Evolutionary conservation across 2,329 filamentous ascomycete genomes (phyloP).

Genomic region (Beauveria scarabaeidicola): DNA sequence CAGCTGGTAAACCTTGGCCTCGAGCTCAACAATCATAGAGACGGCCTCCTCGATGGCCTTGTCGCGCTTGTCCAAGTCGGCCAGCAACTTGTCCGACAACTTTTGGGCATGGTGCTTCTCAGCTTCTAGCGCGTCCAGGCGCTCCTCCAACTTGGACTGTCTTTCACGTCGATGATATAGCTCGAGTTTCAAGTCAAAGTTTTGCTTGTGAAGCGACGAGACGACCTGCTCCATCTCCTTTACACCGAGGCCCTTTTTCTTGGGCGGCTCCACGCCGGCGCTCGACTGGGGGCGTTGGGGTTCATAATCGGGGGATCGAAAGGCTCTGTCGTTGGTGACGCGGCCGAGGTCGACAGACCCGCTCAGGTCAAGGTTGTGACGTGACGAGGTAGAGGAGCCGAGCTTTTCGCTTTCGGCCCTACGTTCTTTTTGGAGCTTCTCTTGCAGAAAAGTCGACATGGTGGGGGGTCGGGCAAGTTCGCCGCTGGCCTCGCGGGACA

Average conservation of each 20-base stretch:
- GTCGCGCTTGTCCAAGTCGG: slow-evolving; percentile 59
- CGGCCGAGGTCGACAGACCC: slow-evolving; percentile 30
- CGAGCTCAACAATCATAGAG: slow-evolving; percentile 57
- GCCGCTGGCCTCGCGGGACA: slow-evolving; percentile 34
- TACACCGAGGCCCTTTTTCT: slow-evolving; percentile 49
- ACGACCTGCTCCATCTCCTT: slow-evolving; percentile 64
- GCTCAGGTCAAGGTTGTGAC: slow-evolving; percentile 29
- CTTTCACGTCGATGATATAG: slow-evolving; percentile 60
- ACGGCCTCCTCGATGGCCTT: slow-evolving; percentile 64
- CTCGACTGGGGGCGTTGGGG: slow-evolving; percentile 36
- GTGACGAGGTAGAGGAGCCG: slow-evolving; percentile 23
- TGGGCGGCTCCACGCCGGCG: slow-evolving; percentile 29
- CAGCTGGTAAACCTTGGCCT: slow-evolving; percentile 49
- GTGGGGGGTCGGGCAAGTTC: slow-evolving; percentile 33
- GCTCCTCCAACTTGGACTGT: slow-evolving; percentile 50
- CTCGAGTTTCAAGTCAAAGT: slow-evolving; percentile 69
- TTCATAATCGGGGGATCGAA: slow-evolving; percentile 25
- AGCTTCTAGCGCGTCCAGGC: slow-evolving; percentile 44
- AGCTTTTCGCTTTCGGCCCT: slow-evolving; percentile 38
- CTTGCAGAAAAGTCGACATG: slow-evolving; percentile 45
- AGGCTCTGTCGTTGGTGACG: slow-evolving; percentile 31
- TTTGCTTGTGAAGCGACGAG: slow-evolving; percentile 63
- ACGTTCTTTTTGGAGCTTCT: slow-evolving; percentile 44
- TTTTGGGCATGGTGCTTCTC: slow-evolving; percentile 47
- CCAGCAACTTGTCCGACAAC: slow-evolving; percentile 49